Percentiles rank a stretch among this genome's conserved stretches.
These are phyloP conservation scores for Irpex sp. DNA, from an alignment of 1,284 basidiomycete genomes.

Conservation along the genomic window DNA sequence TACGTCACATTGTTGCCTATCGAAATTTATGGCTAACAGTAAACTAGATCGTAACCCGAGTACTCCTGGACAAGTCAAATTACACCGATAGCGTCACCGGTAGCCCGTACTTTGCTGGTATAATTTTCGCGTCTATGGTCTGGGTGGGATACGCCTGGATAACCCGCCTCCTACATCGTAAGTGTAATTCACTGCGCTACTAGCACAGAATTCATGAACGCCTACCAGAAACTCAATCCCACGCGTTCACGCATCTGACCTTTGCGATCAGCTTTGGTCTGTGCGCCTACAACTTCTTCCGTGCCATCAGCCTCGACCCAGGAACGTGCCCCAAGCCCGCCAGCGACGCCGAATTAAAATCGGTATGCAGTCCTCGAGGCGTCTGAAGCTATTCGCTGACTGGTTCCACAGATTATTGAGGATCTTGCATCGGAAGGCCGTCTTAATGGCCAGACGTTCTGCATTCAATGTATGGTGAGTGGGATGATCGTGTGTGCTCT, in stretches of 20 bases:
- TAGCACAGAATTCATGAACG: background rate
- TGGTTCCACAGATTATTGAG: constrained; percentile 67
- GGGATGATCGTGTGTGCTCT: background rate
- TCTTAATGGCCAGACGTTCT: constrained; percentile 94
- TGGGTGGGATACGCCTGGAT: constrained; percentile 89
- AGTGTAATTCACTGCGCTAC: constrained; percentile 20
- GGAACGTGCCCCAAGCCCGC: constrained; percentile 83
- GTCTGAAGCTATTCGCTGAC: background rate
- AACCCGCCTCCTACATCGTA: constrained; percentile 69
- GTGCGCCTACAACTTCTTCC: constrained; percentile 89
- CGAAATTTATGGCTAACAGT: constrained; percentile 17
- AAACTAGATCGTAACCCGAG: constrained; percentile 72
- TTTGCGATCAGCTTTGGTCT: constrained; percentile 72
- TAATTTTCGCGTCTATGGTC: constrained; percentile 82
- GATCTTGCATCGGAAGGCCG: constrained; percentile 84
- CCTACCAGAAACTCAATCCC: constrained; percentile 62
- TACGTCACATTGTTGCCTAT: constrained; percentile 35
- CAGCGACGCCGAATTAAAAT: constrained; percentile 80
- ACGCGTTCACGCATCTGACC: constrained; percentile 70
- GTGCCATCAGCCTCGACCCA: constrained; percentile 84
- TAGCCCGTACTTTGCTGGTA: constrained; percentile 89
- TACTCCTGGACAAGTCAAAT: constrained; percentile 72
- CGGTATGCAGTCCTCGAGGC: constrained; percentile 39
- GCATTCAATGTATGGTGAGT: constrained; percentile 86
- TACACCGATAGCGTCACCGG: constrained; percentile 76